Evolutionary conservation across 768 basidiomycete genomes (phyloP), one percentile per base, ranked within the genome.

Genomic region (Trametes cubensis): DNA sequence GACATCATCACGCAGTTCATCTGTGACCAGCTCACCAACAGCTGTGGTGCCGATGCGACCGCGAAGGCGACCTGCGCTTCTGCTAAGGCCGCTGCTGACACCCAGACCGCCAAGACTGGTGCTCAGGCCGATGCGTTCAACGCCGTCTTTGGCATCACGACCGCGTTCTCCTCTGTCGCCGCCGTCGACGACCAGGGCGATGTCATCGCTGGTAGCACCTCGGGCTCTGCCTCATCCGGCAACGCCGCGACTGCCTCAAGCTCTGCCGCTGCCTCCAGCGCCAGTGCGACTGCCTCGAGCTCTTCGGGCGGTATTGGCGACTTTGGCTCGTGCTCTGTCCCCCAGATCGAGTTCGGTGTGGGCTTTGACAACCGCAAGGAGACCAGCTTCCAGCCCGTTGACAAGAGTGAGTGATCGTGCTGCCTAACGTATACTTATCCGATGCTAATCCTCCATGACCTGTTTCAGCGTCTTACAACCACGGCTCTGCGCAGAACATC

Each of bases 91-190:
- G 71, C 72, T 21, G 70, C 72, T 1, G 67, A 69, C 61, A 60
- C 59, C 28, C 34, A 47, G 20, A 58, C 71, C 17, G 63, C 71
- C 20, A 69, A 72, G 65, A 73, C 71, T 15, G 86, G 86, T 65
- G 79, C 74, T 15, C 82, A 85, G 66, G 85, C 86, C 21, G 86
- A 87, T 68, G 80, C 76, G 4, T 88, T 87, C 79, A 87, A 88
- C 73, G 76, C 75, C 20, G 80, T 72, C 47, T 85, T 87, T 63
- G 84, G 82, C n/a, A 79, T 83, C 59, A 71, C 47, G 8, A 86
- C 85, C 45, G 71, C 83, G 71, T 87, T 88, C 67, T 77, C 75
- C 4, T 64, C 63, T 42, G 77, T 84, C 40, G 62, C 75, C 14
- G 73, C 69, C 18, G 66, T 85, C 54, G 79, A 82, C 53, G 74